phyloP scores from a whole-genome alignment of 345 rosid genomes.

The Dimocarpus longan region DNA sequence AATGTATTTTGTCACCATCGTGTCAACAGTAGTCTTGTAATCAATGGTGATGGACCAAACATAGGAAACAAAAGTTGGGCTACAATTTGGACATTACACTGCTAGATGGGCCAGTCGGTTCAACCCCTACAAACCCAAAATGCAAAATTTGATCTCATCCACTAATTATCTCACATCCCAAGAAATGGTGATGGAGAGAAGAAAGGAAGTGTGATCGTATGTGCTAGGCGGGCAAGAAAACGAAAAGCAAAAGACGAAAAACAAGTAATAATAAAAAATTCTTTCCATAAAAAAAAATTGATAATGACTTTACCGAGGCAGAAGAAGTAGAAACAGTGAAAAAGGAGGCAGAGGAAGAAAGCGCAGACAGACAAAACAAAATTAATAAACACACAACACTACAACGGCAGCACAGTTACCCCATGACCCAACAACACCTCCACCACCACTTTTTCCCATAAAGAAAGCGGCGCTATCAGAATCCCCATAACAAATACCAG shows the following conservation, averaged over 20 bases:
- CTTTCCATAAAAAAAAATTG: background rate
- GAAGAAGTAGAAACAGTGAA: background rate
- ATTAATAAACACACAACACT: background rate
- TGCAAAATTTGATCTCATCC: no score
- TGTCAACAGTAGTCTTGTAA: background rate
- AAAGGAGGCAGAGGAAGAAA: background rate
- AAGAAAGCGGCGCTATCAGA: constrained; percentile 1
- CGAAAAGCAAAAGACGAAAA: no score
- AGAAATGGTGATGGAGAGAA: background rate
- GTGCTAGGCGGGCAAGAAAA: background rate
- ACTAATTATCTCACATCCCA: background rate
- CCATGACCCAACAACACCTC: constrained; percentile 4
- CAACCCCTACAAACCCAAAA: background rate
- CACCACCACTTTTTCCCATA: background rate
- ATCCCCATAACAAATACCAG: no score
- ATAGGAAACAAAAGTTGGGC: background rate
- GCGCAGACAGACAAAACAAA: background rate
- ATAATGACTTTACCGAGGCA: constrained; percentile 29
- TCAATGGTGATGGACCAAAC: background rate
- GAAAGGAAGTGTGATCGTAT: background rate
- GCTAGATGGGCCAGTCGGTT: background rate
- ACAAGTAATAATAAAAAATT: no score
- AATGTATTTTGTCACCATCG: no score
- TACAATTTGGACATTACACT: background rate
- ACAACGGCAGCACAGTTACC: background rate